Conservation (phyloP, 78 protist species). For the Polysphondylium violaceum region DNA sequence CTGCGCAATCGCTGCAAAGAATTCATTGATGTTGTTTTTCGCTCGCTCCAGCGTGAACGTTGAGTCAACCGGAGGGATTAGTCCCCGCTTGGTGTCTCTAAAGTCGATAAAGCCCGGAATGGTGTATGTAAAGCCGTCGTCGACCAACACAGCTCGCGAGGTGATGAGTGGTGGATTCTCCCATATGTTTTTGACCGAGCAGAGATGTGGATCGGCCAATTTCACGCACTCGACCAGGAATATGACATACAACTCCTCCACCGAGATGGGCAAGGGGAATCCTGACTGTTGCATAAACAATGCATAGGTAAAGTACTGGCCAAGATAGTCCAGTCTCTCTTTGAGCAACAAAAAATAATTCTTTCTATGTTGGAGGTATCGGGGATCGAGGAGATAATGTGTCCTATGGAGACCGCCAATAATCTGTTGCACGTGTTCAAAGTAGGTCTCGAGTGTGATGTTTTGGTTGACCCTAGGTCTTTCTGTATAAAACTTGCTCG, state of each 20-base stretch:
- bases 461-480: background rate
- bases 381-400: background rate
- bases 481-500: background rate
- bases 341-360: slow-evolving; percentile 10
- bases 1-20: background rate
- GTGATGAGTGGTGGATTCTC: slow-evolving; percentile 21
- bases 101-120: background rate
- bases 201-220: slow-evolving; percentile 21
- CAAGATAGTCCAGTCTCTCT: slow-evolving; percentile 25
- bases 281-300: background rate
- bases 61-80: background rate
- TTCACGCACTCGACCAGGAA: slow-evolving; percentile 14
- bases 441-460: background rate
- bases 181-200: background rate
- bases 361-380: slow-evolving; percentile 3
- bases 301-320: background rate
- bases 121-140: background rate
- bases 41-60: background rate
- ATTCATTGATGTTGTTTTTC: background rate
- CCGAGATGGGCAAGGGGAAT: background rate
- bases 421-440: background rate
- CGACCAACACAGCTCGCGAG: background rate
- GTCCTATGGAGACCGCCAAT: background rate
- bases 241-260: background rate
- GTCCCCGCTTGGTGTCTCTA: background rate